Percentiles rank a stretch among this genome's conserved stretches.
Evolutionary conservation across 1,284 basidiomycete species (phyloP).

Genomic region (Flammula alnicola): DNA sequence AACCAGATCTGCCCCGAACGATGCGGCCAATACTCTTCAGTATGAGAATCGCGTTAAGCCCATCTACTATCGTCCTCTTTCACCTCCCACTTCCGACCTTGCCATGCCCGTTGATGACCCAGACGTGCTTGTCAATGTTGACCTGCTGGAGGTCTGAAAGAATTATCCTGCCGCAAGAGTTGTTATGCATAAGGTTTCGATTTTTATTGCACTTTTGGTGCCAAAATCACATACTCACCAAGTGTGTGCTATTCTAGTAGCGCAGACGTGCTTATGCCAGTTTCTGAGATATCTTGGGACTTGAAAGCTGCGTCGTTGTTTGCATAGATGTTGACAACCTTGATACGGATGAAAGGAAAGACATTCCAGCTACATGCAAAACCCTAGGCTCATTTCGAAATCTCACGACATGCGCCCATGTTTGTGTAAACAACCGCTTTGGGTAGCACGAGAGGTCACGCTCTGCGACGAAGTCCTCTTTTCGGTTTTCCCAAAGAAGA

Average conservation of each 20-base stretch:
- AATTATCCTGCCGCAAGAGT: constrained; percentile 25
- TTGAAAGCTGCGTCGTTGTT: constrained; percentile 40
- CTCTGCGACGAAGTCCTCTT: too few species aligned
- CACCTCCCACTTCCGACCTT: constrained; percentile 36
- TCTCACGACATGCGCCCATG: too few species aligned
- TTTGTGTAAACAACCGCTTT: too few species aligned
- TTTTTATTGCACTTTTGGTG: not conserved
- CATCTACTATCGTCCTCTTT: constrained; percentile 28
- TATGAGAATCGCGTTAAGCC: not conserved
- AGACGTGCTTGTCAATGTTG: constrained; percentile 21
- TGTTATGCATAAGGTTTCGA: constrained; percentile 28
- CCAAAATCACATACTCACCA: constrained; percentile 10
- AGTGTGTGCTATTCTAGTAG: constrained; percentile 26
- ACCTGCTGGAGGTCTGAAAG: constrained; percentile 13
- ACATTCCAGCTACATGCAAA: too few species aligned
- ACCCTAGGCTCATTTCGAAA: too few species aligned
- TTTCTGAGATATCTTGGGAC: constrained; percentile 32
- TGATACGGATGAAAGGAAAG: constrained; percentile 15
- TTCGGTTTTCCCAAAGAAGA: too few species aligned
- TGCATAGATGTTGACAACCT: constrained; percentile 13
- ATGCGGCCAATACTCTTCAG: not conserved
- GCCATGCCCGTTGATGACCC: constrained; percentile 11
- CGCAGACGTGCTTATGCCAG: constrained; percentile 28
- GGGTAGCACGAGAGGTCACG: too few species aligned
- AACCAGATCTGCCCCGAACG: not conserved